Percentiles rank a stretch among this genome's conserved stretches.
Conservation (phyloP, 2,329 filamentous ascomycete genomes). For the Hirsutella rhossiliensis region DNA sequence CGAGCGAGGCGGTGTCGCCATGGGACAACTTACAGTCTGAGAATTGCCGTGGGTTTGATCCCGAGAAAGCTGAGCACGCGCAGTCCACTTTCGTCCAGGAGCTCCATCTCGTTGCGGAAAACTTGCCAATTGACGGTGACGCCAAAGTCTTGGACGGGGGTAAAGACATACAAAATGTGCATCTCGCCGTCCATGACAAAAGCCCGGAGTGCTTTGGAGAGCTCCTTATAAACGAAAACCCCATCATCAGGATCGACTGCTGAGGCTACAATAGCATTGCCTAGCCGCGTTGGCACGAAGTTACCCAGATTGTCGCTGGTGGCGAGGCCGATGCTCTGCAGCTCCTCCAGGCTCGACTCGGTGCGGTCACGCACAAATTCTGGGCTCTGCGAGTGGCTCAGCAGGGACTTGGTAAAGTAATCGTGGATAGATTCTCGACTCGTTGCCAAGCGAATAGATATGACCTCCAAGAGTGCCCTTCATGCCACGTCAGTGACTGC, state of each 20-base stretch:
- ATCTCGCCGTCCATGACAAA: slow-evolving; percentile 76
- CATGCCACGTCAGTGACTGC: not conserved
- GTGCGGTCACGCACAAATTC: slow-evolving; percentile 40
- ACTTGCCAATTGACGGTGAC: slow-evolving; percentile 57
- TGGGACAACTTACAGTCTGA: slow-evolving; percentile 44
- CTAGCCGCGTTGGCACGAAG: slow-evolving; percentile 52
- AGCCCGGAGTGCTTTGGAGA: slow-evolving; percentile 52
- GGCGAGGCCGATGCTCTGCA: slow-evolving; percentile 44
- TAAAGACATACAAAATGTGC: slow-evolving; percentile 69
- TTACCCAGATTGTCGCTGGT: slow-evolving; percentile 32
- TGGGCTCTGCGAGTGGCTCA: slow-evolving; percentile 44
- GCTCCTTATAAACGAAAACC: slow-evolving; percentile 58
- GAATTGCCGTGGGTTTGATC: slow-evolving; percentile 53
- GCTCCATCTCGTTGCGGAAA: slow-evolving; percentile 59
- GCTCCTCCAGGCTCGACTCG: slow-evolving; percentile 44
- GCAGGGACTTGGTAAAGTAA: slow-evolving; percentile 55
- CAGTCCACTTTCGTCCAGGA: slow-evolving; percentile 57
- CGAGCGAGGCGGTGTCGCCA: not conserved
- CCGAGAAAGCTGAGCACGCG: slow-evolving; percentile 57
- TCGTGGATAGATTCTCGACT: slow-evolving; percentile 53
- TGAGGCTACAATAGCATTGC: slow-evolving; percentile 60
- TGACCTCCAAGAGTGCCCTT: slow-evolving; percentile 59
- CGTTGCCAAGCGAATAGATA: slow-evolving; percentile 56
- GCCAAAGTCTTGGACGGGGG: slow-evolving; percentile 50
- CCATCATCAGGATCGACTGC: slow-evolving; percentile 65